Percentiles rank a stretch among this genome's conserved stretches.
phyloP scores from a whole-genome alignment of 2,329 filamentous ascomycete species.

The Fusarium setosum region DNA sequence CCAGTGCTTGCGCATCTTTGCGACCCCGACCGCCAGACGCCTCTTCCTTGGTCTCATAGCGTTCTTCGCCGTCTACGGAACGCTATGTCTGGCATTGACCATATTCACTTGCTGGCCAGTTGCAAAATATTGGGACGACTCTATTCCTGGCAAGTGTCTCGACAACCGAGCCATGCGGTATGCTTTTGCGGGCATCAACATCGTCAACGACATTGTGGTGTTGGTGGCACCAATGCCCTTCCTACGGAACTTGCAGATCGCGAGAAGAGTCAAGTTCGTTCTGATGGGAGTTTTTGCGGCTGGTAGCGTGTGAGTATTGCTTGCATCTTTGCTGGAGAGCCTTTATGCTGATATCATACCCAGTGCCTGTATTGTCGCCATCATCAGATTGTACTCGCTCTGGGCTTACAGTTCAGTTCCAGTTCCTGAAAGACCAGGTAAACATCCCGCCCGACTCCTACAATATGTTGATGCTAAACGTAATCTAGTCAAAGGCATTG shows the following conservation, averaged over 20 bases:
- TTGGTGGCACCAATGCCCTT: constrained; percentile 45
- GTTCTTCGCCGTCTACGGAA: constrained; percentile 36
- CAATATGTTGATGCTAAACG: neutral
- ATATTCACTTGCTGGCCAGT: constrained; percentile 44
- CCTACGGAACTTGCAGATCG: constrained; percentile 51
- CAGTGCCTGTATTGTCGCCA: constrained; percentile 37
- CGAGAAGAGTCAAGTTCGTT: constrained; percentile 53
- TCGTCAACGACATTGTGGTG: constrained; percentile 46
- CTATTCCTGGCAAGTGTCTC: constrained; percentile 38
- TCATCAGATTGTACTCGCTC: constrained; percentile 38
- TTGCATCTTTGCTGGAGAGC: too few relatives aligned
- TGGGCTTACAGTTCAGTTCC: constrained; percentile 28
- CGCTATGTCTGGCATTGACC: constrained; percentile 34
- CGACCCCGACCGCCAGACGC: constrained; percentile 25
- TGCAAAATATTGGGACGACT: constrained; percentile 42
- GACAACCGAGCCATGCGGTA: constrained; percentile 38
- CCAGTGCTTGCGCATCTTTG: constrained; percentile 45
- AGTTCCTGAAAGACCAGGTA: constrained; percentile 6
- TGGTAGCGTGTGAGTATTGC: too few relatives aligned
- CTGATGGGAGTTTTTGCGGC: constrained; percentile 51
- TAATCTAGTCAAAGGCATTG: constrained; percentile 26
- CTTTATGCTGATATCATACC: too few relatives aligned
- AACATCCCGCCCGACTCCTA: neutral
- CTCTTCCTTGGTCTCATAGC: constrained; percentile 38
- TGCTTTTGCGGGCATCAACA: constrained; percentile 47